Percentiles rank a stretch among this genome's conserved stretches.
Evolutionary conservation across 768 basidiomycete species (phyloP).

Genomic region (Phanerochaete sordida): DNA sequence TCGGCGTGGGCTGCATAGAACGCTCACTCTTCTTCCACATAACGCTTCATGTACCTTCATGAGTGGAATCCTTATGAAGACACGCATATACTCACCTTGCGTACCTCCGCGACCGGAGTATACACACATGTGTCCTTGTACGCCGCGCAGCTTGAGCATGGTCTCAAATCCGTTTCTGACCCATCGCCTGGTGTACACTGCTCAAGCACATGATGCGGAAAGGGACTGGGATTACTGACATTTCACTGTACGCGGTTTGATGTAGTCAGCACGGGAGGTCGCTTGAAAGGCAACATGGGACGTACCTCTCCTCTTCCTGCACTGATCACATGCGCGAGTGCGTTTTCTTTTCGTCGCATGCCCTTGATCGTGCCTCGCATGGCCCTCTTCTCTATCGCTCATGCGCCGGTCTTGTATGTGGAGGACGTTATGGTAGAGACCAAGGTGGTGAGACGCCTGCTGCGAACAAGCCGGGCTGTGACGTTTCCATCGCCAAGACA

Average conservation of each 20-base stretch:
- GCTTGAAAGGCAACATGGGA: background rate
- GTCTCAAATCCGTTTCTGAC: background rate
- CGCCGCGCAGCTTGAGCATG: constrained; percentile 6
- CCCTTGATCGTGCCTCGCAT: background rate
- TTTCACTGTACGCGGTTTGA: background rate
- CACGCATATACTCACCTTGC: background rate
- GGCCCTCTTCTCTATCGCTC: background rate
- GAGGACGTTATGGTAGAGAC: background rate
- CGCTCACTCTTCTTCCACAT: background rate
- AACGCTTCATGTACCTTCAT: background rate
- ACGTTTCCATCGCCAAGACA: no score
- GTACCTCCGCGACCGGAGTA: background rate
- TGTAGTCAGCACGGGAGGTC: no score
- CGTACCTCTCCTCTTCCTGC: background rate
- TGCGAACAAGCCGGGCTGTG: no score
- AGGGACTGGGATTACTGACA: constrained; percentile 1
- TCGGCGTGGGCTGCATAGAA: background rate
- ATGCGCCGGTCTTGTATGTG: no score
- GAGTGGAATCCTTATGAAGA: background rate
- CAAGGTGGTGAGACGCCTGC: no score
- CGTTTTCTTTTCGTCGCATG: background rate
- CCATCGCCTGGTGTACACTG: constrained; percentile 6
- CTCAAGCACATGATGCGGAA: background rate
- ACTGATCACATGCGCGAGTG: background rate
- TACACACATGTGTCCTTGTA: constrained; percentile 1